Percentiles rank a stretch among this genome's conserved stretches.
Conservation (phyloP, 202 grass and related monocot genomes). For the Cymbopogon flexuosus region DNA sequence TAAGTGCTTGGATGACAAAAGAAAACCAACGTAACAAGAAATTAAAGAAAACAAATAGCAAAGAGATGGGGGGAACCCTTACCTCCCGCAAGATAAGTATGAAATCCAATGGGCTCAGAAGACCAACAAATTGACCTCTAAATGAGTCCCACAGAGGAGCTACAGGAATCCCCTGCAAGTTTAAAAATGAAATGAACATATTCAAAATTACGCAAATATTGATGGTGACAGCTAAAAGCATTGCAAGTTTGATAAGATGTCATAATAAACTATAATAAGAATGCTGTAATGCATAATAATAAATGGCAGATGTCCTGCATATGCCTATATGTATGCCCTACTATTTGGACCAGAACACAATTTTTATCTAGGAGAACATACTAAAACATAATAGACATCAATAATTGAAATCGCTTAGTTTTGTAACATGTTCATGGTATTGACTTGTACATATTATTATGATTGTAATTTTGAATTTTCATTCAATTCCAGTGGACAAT, state of each 20-base stretch:
- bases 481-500: not conserved
- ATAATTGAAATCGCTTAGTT: not conserved
- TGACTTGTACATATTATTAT: not conserved
- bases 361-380: not conserved
- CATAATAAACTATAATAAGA: not conserved
- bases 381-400: not conserved
- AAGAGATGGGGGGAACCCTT: not conserved
- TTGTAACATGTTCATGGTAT: not conserved
- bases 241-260: not conserved
- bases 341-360: not conserved
- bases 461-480: not conserved
- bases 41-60: conserved; percentile 19
- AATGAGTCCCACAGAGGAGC: conserved; percentile 86
- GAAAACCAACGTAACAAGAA: not conserved
- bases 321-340: not conserved
- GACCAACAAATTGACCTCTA: conserved; percentile 87
- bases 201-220: not conserved
- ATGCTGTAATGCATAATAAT: not conserved
- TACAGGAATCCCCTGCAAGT: conserved; percentile 88
- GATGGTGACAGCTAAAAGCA: not conserved
- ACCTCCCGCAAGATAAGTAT: conserved; percentile 97
- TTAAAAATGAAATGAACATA: conserved; percentile 5
- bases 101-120: conserved; percentile 90
- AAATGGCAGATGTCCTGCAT: not conserved
- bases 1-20: not conserved